phyloP scores from a whole-genome alignment of 1,139 yeast species.

The Arxiozyma bovina region DNA sequence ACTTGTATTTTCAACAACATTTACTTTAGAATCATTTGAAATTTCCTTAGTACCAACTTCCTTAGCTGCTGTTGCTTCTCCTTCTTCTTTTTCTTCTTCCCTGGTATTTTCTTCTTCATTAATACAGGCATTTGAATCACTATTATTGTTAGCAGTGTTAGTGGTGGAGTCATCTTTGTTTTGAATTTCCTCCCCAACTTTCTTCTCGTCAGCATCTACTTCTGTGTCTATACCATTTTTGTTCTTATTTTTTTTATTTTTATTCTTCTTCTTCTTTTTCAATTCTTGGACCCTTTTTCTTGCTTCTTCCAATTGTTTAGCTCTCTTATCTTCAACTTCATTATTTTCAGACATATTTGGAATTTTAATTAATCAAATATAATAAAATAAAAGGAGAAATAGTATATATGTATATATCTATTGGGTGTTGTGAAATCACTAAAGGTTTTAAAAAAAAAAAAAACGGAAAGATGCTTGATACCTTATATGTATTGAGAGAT shows the following conservation, averaged over 20 bases:
- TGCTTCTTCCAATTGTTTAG: constrained; percentile 31
- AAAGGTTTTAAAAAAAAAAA: too few relatives aligned
- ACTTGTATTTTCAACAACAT: neutral
- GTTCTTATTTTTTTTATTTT: constrained; percentile 23
- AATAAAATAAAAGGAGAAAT: neutral
- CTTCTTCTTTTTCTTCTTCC: neutral
- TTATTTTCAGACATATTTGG: neutral
- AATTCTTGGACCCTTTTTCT: constrained; percentile 31
- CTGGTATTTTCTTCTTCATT: neutral
- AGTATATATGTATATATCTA: too few relatives aligned
- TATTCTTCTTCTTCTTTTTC: constrained; percentile 30
- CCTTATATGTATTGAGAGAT: too few relatives aligned
- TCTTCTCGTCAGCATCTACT: neutral
- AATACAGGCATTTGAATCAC: neutral
- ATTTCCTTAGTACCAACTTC: neutral
- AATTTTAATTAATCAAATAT: neutral
- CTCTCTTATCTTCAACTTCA: constrained; percentile 22
- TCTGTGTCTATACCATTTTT: constrained; percentile 5
- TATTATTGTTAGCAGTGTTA: neutral
- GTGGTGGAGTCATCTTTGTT: neutral
- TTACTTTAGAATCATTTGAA: neutral
- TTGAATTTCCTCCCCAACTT: neutral
- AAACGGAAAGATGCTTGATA: too few relatives aligned
- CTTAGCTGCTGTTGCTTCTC: neutral
- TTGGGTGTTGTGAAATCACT: too few relatives aligned